Conservation (phyloP, 345 rosid species). For the Brassica carinata region DNA sequence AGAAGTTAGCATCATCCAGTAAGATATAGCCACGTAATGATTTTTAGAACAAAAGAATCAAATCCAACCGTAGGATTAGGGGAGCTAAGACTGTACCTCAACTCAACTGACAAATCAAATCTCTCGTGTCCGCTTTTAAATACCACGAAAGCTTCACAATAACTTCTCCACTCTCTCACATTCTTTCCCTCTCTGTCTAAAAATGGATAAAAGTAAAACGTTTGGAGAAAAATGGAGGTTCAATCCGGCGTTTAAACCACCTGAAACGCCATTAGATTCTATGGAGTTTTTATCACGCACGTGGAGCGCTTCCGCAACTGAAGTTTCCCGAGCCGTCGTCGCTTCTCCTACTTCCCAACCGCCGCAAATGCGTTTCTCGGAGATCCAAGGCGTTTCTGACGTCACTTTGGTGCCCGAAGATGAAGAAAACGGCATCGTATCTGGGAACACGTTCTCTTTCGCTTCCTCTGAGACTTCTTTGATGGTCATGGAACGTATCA, state of each 20-base stretch:
- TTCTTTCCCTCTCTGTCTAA: background rate
- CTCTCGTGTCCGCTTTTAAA: conserved; percentile 29
- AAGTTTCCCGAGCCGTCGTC: conserved; percentile 70
- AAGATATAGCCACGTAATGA: background rate
- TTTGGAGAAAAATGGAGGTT: conserved; percentile 53
- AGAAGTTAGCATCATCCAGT: background rate
- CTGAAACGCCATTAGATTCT: conserved; percentile 87
- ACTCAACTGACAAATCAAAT: conserved; percentile 30
- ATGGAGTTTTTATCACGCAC: conserved; percentile 97
- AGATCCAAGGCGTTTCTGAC: conserved; percentile 38
- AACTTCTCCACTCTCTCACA: conserved; percentile 26
- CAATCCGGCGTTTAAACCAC: conserved; percentile 69
- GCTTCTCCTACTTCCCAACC: conserved; percentile 44
- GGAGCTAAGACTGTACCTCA: conserved; percentile 21
- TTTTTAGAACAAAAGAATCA: background rate
- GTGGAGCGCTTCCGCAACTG: conserved; percentile 89
- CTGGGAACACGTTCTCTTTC: conserved; percentile 88
- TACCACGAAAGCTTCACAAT: conserved; percentile 39
- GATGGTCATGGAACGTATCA: conserved; percentile 97
- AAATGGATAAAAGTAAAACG: conserved; percentile 41
- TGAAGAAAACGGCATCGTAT: conserved; percentile 56
- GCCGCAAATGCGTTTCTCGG: conserved; percentile 51
- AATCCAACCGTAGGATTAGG: conserved; percentile 33
- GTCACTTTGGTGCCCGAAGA: conserved; percentile 54
- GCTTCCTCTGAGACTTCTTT: conserved; percentile 96